Evolutionary conservation across 257 asterid species (phyloP), one percentile per base, ranked within the genome.

Genomic region (Capsicum baccatum): DNA sequence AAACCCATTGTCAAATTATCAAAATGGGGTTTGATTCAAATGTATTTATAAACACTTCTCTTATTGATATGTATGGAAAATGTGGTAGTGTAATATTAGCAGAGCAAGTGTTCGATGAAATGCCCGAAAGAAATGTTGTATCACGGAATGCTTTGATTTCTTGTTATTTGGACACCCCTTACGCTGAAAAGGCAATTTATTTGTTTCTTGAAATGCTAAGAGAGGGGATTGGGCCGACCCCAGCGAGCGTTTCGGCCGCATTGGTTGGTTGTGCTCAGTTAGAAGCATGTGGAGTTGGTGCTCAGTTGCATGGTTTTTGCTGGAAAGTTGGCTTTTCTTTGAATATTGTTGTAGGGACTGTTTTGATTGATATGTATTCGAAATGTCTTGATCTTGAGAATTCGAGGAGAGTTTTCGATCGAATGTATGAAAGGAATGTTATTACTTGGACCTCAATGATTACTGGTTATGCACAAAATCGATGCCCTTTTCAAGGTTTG

Each of bases 281-380:
- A 86, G 89, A 84, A 84, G 91, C 84, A 60, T 76, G 78, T 60
- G 85, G 60, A 37, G 83, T 93, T 55, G 97, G 97, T 21, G 86
- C 64, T 78, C 96, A 92, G 86, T 88, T 93, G 67, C 94, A 93
- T 47, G 82, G 86, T 86, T 83, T 92, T 85, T 69, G 90, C 86
- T 86, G 91, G 84, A 93, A 92, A 88, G 37, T 68, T 54, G 97
- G 92, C 17, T 84, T 91, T 79, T 88, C 62, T 79, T 74, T 50
- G 64, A 83, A 91, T 82, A 83, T 89, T 79, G 94, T 84, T 5
- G 94, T 92, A 37, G 94, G 91, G 57, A 89, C 96, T 83, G 90
- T 89, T 86, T 90, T 92, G 91, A 88, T 92, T 87, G 91, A 91
- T 87, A 86, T 90, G 94, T 91, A 92, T 67, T 89, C 93, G 8